phyloP scores from a whole-genome alignment of 768 basidiomycete genomes.

The Leccinum arenicola region DNA sequence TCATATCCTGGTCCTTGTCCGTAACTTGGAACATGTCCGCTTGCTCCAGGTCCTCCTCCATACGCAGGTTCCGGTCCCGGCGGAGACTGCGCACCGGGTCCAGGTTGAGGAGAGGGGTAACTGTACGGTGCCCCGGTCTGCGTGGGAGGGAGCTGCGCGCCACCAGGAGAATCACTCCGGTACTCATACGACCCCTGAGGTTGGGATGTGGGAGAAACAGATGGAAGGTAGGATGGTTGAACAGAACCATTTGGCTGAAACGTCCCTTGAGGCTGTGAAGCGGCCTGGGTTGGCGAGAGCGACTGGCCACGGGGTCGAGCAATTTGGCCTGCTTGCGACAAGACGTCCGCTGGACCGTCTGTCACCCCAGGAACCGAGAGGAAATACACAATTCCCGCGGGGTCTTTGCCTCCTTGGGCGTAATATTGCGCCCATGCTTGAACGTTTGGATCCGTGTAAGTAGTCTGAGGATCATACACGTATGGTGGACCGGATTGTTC shows the following conservation, averaged over 20 bases:
- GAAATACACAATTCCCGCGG: conserved; percentile 79
- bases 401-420: conserved; percentile 71
- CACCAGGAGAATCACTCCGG: conserved; percentile 11
- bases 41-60: conserved; percentile 20
- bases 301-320: conserved; percentile 15
- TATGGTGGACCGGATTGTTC: conserved; percentile 44
- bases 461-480: conserved; percentile 59
- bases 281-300: conserved; percentile 14
- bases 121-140: conserved; percentile 16
- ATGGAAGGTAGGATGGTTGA: conserved; percentile 16
- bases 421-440: conserved; percentile 90
- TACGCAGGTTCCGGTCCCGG: conserved; percentile 14
- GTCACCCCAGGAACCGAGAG: conserved; percentile 73
- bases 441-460: conserved; percentile 76
- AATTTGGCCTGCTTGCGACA: conserved; percentile 9
- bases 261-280: conserved; percentile 15
- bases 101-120: conserved; percentile 15
- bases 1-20: conserved; percentile 24
- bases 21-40: conserved; percentile 17
- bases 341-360: conserved; percentile 32
- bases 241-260: conserved; percentile 12
- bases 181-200: conserved; percentile 23
- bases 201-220: conserved; percentile 8
- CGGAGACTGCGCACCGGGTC: conserved; percentile 14
- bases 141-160: not conserved